Conservation (phyloP, 2,329 filamentous ascomycete genomes). For the Trichocomaceae sp. region DNA sequence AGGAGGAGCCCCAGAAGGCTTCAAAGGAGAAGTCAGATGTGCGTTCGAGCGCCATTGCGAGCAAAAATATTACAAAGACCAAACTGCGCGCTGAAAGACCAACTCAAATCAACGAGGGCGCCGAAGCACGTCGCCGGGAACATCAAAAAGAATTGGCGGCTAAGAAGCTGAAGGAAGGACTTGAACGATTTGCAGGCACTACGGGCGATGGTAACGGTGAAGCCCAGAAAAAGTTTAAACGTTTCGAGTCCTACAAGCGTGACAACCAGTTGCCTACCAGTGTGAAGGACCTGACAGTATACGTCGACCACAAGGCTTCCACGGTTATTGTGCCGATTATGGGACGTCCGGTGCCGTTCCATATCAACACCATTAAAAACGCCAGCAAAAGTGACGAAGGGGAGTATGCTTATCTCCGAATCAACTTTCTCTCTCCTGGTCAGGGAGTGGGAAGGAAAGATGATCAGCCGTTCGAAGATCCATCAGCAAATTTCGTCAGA, state of each 20-base stretch:
- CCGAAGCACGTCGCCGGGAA: conserved; percentile 76
- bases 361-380: conserved; percentile 98
- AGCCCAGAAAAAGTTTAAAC: conserved; percentile 98
- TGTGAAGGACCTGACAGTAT: conserved; percentile 78
- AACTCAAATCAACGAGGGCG: conserved; percentile 82
- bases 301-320: conserved; percentile 83
- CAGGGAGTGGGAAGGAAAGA: conserved; percentile 97
- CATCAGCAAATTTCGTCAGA: conserved; percentile 88
- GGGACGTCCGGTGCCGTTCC: conserved; percentile 94
- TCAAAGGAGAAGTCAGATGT: conserved; percentile 76
- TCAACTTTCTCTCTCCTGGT: conserved; percentile 95
- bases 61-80: conserved; percentile 92
- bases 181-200: conserved; percentile 78
- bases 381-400: conserved; percentile 96
- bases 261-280: conserved; percentile 85
- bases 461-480: conserved; percentile 95
- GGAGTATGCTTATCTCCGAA: conserved; percentile 85
- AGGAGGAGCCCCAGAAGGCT: conserved; percentile 73
- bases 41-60: conserved; percentile 77
- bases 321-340: conserved; percentile 94
- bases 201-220: conserved; percentile 78
- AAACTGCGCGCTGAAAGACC: conserved; percentile 83
- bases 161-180: conserved; percentile 85
- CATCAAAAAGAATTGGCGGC: conserved; percentile 84
- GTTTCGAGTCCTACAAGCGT: conserved; percentile 97